Evolutionary conservation across 2,329 filamentous ascomycete genomes (phyloP).

Genomic region (Apiospora aurea): DNA sequence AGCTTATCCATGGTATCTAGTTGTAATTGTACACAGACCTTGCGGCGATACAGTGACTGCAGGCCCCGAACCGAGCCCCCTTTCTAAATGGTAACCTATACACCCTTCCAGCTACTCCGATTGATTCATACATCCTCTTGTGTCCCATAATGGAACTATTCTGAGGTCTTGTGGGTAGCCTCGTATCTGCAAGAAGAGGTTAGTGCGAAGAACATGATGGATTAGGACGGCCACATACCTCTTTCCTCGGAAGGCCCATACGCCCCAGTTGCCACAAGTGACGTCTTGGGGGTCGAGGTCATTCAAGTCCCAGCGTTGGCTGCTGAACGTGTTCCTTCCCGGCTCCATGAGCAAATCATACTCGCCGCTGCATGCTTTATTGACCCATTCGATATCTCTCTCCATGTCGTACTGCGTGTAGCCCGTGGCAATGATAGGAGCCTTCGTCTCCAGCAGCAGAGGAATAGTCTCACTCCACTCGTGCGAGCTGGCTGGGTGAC

Average conservation of each 20-base stretch:
- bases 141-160: conserved; percentile 28
- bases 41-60: not conserved
- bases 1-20: not conserved
- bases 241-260: conserved; percentile 98
- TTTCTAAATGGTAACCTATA: conserved; percentile 9
- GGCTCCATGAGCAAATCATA: conserved; percentile 92
- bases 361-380: conserved; percentile 84
- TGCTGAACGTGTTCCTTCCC: conserved; percentile 92
- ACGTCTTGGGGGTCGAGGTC: conserved; percentile 94
- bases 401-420: conserved; percentile 97
- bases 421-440: conserved; percentile 91
- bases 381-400: conserved; percentile 88
- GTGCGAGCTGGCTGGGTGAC: conserved; percentile 89
- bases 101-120: not conserved
- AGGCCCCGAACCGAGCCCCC: not conserved
- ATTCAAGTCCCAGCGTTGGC: conserved; percentile 95
- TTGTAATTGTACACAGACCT: not conserved
- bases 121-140: not conserved
- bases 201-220: conserved; percentile 36
- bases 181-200: conserved; percentile 61
- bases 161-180: conserved; percentile 61
- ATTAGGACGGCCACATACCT: conserved; percentile 63
- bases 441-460: conserved; percentile 90
- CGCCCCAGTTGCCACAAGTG: conserved; percentile 94
- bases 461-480: conserved; percentile 95